Conservation (phyloP, 2,329 filamentous ascomycete genomes). For the Colletotrichum sp. region DNA sequence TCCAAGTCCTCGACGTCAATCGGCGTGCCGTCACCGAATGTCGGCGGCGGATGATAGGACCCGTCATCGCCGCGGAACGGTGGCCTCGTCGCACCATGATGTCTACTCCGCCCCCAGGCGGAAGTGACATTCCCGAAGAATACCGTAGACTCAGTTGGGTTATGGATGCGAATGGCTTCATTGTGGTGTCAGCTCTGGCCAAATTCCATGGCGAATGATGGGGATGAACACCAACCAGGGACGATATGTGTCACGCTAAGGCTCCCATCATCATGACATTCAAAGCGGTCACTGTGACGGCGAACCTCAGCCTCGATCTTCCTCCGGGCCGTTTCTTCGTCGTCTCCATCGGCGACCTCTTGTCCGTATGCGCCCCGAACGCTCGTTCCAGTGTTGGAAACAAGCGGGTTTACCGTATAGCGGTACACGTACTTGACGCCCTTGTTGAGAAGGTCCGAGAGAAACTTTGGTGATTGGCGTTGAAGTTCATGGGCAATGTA, state of each 20-base stretch:
- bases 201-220: neutral
- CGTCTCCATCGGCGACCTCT: constrained; percentile 27
- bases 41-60: constrained; percentile 37
- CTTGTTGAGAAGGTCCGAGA: constrained; percentile 28
- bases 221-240: constrained; percentile 25
- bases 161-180: constrained; percentile 31
- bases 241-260: constrained; percentile 36
- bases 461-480: constrained; percentile 31
- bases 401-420: constrained; percentile 27
- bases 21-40: constrained; percentile 31
- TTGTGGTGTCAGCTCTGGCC: neutral
- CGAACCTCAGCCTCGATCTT: constrained; percentile 35
- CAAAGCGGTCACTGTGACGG: constrained; percentile 35
- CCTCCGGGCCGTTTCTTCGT: constrained; percentile 23
- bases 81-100: constrained; percentile 34
- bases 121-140: constrained; percentile 40
- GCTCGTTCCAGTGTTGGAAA: constrained; percentile 36
- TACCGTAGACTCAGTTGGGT: constrained; percentile 27
- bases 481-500: constrained; percentile 29
- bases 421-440: constrained; percentile 36
- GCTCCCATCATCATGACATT: constrained; percentile 39
- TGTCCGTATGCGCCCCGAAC: constrained; percentile 34
- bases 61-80: constrained; percentile 35
- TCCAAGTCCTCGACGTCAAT: constrained; percentile 34
- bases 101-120: constrained; percentile 35